Percentiles rank a stretch among this genome's conserved stretches.
Conservation (phyloP, 768 basidiomycete genomes). For the Amanita phalloides region DNA sequence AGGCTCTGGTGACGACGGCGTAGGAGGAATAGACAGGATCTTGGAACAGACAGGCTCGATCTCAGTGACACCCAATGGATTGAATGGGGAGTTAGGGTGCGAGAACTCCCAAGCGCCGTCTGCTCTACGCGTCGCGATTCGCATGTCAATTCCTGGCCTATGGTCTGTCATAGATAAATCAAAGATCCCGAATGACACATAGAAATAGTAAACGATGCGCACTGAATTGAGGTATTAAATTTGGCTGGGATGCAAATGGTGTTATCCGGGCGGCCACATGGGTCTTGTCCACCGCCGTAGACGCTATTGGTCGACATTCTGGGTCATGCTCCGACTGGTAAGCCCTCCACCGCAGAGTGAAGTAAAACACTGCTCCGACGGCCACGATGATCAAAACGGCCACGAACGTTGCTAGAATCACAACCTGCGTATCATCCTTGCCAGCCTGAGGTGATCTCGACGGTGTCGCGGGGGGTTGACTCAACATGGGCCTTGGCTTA, state of each 20-base stretch:
- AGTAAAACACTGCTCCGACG: not conserved
- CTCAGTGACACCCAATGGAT: slow-evolving; percentile 26
- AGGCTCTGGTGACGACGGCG: slow-evolving; percentile 8
- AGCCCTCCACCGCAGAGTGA: not conserved
- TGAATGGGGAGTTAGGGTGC: slow-evolving; percentile 28
- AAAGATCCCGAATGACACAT: no score
- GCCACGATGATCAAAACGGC: not conserved
- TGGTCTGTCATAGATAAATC: slow-evolving; percentile 24
- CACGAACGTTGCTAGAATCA: not conserved
- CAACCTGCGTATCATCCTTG: no score
- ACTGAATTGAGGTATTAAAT: not conserved
- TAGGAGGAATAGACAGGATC: slow-evolving; percentile 11
- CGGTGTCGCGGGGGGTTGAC: not conserved
- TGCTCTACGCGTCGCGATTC: slow-evolving; percentile 38
- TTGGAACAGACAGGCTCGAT: slow-evolving; percentile 12
- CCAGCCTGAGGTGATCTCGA: not conserved
- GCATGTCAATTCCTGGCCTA: slow-evolving; percentile 45
- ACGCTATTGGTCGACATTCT: not conserved
- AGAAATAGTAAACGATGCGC: not conserved
- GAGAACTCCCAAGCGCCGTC: slow-evolving; percentile 50
- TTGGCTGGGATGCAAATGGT: not conserved
- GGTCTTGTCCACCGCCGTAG: not conserved
- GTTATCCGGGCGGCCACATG: slow-evolving; percentile 3
- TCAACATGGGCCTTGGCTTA: not conserved
- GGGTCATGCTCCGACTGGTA: not conserved